Percentiles rank a stretch among this genome's conserved stretches.
phyloP scores from a whole-genome alignment of 2,329 filamentous ascomycete species.

The Karstenula rhodostoma region DNA sequence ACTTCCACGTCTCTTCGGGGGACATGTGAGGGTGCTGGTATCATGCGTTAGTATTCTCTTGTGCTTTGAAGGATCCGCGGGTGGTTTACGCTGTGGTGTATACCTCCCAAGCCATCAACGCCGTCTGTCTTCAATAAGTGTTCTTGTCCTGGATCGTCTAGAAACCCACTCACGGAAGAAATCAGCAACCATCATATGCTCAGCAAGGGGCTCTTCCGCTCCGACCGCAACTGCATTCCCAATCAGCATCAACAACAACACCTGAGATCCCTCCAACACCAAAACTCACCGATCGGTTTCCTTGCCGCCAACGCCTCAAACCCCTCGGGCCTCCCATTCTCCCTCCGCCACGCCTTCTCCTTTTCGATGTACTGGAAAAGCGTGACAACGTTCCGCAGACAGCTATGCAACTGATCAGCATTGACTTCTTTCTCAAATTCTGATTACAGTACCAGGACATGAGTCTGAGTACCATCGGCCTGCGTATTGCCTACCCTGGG shows the following conservation, averaged over 20 bases:
- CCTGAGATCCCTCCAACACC: not conserved
- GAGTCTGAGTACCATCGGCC: no score
- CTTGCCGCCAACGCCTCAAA: conserved; percentile 75
- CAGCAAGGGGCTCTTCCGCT: conserved; percentile 83
- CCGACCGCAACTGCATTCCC: conserved; percentile 74
- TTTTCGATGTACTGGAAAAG: conserved; percentile 92
- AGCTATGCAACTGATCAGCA: conserved; percentile 59
- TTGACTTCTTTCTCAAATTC: not conserved
- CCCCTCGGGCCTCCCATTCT: conserved; percentile 70
- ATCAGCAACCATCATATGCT: conserved; percentile 72
- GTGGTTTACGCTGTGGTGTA: conserved; percentile 52
- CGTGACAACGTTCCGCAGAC: conserved; percentile 85
- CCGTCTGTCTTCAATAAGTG: conserved; percentile 50
- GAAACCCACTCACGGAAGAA: conserved; percentile 78
- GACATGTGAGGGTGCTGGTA: conserved; percentile 57
- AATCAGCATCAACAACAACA: conserved; percentile 4
- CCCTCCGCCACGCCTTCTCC: conserved; percentile 83
- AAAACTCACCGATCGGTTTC: conserved; percentile 71
- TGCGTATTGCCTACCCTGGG: no score
- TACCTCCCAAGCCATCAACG: conserved; percentile 58
- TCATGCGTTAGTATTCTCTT: conserved; percentile 7
- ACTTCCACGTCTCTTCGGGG: conserved; percentile 58
- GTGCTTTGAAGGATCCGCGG: not conserved
- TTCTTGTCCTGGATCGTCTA: not conserved
- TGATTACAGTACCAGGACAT: no score